Base-by-base conservation (phyloP, 768 basidiomycete genomes). In the Boletus rex-veris region DNA sequence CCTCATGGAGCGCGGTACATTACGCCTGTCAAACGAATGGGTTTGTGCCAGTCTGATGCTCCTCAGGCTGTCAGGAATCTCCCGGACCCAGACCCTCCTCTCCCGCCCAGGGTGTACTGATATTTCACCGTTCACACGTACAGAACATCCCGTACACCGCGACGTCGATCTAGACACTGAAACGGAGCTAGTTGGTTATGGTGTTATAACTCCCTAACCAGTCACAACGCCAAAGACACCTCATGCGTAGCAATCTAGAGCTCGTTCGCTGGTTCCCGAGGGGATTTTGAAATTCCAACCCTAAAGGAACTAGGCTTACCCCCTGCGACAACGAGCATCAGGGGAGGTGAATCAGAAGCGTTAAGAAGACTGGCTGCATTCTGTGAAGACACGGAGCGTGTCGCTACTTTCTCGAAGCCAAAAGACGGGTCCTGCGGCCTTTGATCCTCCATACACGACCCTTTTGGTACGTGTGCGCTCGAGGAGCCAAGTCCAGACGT, bases 281-380 rank as follows among this genome's bases (percentile, higher is more conserved):
- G 57, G 53, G 54, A 52, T 42, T 60, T 69, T 62, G 59, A 69
- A 59, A 69, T 71, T 50, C 56, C 53, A 14, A 40, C 51, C 36
- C 48, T 61, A 21, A 28, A 54, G 47, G 57, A 55, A 46, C 45
- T 60, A 19, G 57, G 59, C 30, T 58, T 60, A 16, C 58, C 58
- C 52, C 54, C 50, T 54, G 55, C 58, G 35, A 61, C 67, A 58
- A 64, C 67, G 57, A 60, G 67, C 50, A 64, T 67, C 64, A 65
- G 59, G 56, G 69, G 58, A 59, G 61, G 68, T 50, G 59, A 69
- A 57, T 63, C 50, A 54, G 58, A 65, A 59, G 67, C 54, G 36
- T 24, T 48, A 15, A 58, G 49, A 65, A 59, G 62, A 33, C 52
- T 48, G 35, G 56, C 30, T 9, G 48, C 26, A 44, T 59, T 66